A percentile compares a stretch with the other conserved stretches of the same genome.
These are phyloP conservation scores for Lactarius sp. DNA, from an alignment of 768 basidiomycete species.

Conservation along the genomic window DNA sequence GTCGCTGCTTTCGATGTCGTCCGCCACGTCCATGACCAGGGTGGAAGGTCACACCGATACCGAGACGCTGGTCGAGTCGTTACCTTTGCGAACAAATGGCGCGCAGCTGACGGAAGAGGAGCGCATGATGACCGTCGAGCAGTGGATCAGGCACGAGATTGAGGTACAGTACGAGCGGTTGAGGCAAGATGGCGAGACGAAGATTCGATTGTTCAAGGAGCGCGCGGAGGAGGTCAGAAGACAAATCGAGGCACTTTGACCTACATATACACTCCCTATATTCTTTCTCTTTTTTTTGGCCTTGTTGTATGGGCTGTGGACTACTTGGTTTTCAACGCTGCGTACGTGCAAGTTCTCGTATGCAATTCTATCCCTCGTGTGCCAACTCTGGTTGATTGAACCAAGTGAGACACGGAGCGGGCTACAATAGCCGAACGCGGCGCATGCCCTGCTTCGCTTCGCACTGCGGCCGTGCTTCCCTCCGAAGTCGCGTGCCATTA, in stretches of 20 bases:
- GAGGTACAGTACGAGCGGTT: conserved; percentile 59
- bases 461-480: background rate
- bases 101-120: conserved; percentile 55
- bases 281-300: background rate
- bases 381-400: too few relatives aligned
- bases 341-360: background rate
- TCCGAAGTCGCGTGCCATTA: background rate
- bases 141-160: conserved; percentile 79
- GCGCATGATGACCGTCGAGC: conserved; percentile 73
- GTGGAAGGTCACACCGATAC: conserved; percentile 18
- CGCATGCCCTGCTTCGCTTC: background rate
- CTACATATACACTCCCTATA: background rate
- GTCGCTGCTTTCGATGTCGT: conserved; percentile 19
- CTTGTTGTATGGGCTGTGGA: conserved; percentile 8
- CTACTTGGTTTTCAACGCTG: background rate
- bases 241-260: conserved; percentile 34
- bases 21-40: conserved; percentile 21
- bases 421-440: background rate
- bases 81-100: conserved; percentile 28
- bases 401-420: too few relatives aligned
- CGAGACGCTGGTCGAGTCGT: conserved; percentile 27
- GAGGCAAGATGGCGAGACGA: conserved; percentile 45
- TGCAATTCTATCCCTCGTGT: too few relatives aligned
- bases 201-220: conserved; percentile 45
- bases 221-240: conserved; percentile 37